These are phyloP conservation scores for Eimeria praecox DNA, from an alignment of 169 alveolate species.

Conservation along the genomic window DNA sequence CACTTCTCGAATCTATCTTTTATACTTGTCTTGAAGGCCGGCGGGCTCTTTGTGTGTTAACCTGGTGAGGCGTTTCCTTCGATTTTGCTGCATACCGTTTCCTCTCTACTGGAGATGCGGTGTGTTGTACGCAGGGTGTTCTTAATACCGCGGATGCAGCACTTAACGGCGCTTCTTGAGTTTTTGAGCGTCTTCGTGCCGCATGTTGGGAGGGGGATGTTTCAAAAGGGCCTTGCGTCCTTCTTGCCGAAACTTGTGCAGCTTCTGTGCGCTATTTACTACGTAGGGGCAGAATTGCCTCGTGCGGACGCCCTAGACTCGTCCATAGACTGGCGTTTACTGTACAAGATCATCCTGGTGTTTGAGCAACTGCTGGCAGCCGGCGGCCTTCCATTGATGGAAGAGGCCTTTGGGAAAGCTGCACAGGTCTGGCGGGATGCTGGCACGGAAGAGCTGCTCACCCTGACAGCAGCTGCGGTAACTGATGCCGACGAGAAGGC, in stretches of 20 bases:
- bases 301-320: not conserved
- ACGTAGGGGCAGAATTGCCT: not conserved
- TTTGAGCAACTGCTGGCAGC: conserved; percentile 44
- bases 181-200: conserved; percentile 55
- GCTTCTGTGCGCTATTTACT: conserved; percentile 22
- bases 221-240: not conserved
- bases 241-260: conserved; percentile 21
- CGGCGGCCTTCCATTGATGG: conserved; percentile 39
- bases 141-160: conserved; percentile 48
- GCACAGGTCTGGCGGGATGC: not conserved
- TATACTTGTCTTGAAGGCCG: not conserved
- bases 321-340: conserved; percentile 74
- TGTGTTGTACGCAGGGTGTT: conserved; percentile 61
- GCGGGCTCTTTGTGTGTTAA: not conserved
- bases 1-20: not conserved
- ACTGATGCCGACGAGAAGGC: conserved; percentile 5
- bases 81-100: not conserved
- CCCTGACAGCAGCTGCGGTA: not conserved
- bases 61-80: not conserved
- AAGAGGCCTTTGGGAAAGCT: conserved; percentile 39
- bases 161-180: conserved; percentile 70
- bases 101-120: not conserved
- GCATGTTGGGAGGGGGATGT: not conserved
- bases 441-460: not conserved
- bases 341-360: conserved; percentile 49